A percentile compares a stretch with the other conserved stretches of the same genome.
phyloP scores from a whole-genome alignment of 768 basidiomycete species.

The Pleurotus tuoliensis region DNA sequence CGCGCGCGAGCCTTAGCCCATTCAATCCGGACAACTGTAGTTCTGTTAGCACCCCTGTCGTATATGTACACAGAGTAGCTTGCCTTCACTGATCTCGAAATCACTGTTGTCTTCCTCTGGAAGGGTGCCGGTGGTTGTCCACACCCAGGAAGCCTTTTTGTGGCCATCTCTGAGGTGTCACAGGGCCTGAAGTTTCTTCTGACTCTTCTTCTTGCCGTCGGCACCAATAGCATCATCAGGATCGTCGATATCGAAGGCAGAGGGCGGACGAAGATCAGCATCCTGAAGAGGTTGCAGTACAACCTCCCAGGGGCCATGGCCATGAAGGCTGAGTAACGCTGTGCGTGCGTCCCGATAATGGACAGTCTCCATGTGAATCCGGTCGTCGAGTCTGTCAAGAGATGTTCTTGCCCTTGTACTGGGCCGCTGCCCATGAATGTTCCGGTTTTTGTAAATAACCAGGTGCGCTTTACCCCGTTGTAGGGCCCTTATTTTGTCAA shows the following conservation, averaged over 20 bases:
- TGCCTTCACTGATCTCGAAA: too few species aligned
- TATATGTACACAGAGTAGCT: too few species aligned
- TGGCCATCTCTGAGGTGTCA: neutral
- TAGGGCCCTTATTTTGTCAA: too few species aligned
- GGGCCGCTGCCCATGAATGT: too few species aligned
- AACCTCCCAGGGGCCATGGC: constrained; percentile 3
- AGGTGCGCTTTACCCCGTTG: too few species aligned
- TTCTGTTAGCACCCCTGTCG: too few species aligned
- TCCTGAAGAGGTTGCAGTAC: constrained; percentile 7
- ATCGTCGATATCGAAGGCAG: neutral
- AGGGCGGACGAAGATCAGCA: constrained; percentile 12
- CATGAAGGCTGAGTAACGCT: constrained; percentile 10
- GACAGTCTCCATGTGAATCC: neutral
- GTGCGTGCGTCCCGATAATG: constrained; percentile 15
- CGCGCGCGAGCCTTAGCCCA: too few species aligned
- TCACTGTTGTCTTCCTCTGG: neutral
- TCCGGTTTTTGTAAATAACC: too few species aligned
- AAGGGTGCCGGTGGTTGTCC: neutral
- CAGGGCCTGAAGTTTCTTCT: neutral
- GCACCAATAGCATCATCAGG: neutral
- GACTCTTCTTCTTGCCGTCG: neutral
- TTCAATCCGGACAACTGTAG: too few species aligned
- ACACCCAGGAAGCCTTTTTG: constrained; percentile 4
- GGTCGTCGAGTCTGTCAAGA: too few species aligned
- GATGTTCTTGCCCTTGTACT: too few species aligned